These are phyloP conservation scores for Eucalyptus decipiens DNA, from an alignment of 345 rosid genomes.

Conservation along the genomic window DNA sequence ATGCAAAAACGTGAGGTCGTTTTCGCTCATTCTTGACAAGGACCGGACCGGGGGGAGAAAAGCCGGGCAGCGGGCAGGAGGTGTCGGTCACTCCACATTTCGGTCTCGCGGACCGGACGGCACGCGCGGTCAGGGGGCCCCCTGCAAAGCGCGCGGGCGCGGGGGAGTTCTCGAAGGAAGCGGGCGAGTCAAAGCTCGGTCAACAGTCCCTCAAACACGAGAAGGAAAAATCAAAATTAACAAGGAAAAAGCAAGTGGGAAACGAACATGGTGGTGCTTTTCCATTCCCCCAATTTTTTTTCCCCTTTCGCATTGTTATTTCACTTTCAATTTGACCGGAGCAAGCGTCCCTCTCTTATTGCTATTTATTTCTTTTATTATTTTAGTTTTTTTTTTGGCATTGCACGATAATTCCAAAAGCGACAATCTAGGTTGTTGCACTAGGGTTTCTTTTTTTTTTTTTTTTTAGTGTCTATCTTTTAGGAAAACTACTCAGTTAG, in stretches of 20 bases:
- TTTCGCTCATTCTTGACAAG: not conserved
- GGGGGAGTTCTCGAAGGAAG: not conserved
- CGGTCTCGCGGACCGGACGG: slow-evolving; percentile 54
- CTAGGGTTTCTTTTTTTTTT: not conserved
- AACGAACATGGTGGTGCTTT: not conserved
- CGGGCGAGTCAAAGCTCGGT: not conserved
- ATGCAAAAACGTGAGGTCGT: not conserved
- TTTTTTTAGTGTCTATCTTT: not conserved
- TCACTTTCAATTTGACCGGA: slow-evolving; percentile 2
- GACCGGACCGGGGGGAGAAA: not conserved
- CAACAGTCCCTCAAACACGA: not conserved
- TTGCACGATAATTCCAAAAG: not conserved
- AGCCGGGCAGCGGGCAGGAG: not conserved
- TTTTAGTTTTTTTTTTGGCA: not conserved
- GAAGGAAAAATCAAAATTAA: not conserved
- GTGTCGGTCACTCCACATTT: not conserved
- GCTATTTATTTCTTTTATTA: not conserved
- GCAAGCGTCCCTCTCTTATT: not conserved
- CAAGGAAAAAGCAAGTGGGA: not conserved
- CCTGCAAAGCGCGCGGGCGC: not conserved
- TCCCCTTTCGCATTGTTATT: slow-evolving; percentile 1
- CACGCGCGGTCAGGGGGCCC: slow-evolving; percentile 49
- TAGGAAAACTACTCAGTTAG: not conserved
- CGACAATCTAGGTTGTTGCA: not conserved
- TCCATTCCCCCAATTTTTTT: not conserved